These are phyloP conservation scores for Aspergillus bridgeri DNA, from an alignment of 495 filamentous ascomycete species.

Conservation along the genomic window DNA sequence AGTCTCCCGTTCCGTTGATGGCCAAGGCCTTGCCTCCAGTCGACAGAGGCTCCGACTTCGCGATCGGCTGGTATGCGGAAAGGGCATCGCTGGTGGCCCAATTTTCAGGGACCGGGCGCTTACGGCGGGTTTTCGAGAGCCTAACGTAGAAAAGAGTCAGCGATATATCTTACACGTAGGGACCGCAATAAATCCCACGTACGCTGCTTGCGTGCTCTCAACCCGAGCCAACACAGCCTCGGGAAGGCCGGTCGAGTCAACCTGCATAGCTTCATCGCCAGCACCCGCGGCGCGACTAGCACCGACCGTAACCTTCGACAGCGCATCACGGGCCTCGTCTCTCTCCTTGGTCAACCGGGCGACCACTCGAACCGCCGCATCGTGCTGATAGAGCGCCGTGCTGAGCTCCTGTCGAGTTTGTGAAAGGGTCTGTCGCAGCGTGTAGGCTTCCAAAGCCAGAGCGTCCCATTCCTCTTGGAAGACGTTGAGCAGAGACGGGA, in stretches of 20 bases:
- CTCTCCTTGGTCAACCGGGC: slow-evolving; percentile 82
- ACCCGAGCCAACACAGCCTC: slow-evolving; percentile 69
- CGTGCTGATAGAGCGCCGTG: slow-evolving; percentile 90
- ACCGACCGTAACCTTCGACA: slow-evolving; percentile 76
- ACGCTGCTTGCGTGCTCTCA: slow-evolving; percentile 74
- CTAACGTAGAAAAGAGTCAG: slow-evolving; percentile 40
- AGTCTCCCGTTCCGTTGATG: slow-evolving; percentile 59
- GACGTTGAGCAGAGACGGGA: slow-evolving; percentile 91
- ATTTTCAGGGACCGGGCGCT: slow-evolving; percentile 76
- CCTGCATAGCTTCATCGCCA: slow-evolving; percentile 83
- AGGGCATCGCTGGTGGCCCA: slow-evolving; percentile 80
- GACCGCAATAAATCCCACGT: slow-evolving; percentile 29
- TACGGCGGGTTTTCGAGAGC: slow-evolving; percentile 78
- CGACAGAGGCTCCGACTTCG: slow-evolving; percentile 60
- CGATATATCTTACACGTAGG: background rate
- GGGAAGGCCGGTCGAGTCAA: slow-evolving; percentile 72
- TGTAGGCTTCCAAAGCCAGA: slow-evolving; percentile 83
- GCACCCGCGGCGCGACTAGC: slow-evolving; percentile 47
- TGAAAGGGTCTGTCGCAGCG: slow-evolving; percentile 78
- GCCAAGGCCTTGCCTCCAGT: slow-evolving; percentile 64
- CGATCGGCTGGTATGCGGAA: slow-evolving; percentile 58
- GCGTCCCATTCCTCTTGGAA: slow-evolving; percentile 99
- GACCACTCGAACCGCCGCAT: slow-evolving; percentile 92
- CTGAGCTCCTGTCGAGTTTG: slow-evolving; percentile 92
- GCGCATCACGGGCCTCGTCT: slow-evolving; percentile 89